Evolutionary conservation across 1,284 basidiomycete species (phyloP), one percentile per base, ranked within the genome.

Genomic region (Apiotrichum porosum): DNA sequence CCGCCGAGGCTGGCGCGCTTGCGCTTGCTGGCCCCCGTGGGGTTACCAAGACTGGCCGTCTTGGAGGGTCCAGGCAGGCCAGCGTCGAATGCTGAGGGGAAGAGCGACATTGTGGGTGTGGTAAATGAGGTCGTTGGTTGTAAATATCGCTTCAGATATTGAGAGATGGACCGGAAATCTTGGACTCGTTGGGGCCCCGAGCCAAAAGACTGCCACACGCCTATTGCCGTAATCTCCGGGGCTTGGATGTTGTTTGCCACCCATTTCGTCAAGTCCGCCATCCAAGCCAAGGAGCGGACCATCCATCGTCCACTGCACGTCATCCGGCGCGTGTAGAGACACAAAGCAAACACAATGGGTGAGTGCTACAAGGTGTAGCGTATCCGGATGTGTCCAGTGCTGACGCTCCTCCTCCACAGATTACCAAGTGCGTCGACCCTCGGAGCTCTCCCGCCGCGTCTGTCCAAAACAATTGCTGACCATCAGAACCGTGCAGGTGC

Each of bases 401-500:
- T 38, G 35, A 49, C 23, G 30, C 17, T n/a, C 8, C n/a, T n/a
- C n/a, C n/a, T n/a, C n/a, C 38, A 23, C 52, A 72, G 70, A 72
- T 60, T 72, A 70, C 49, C 70, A 72, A 62, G 69, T 71, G 31
- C 42, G 60, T 28, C 26, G 8, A 12, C 26, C 26, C 26, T 6
- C 26, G 26, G n/a, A n/a, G n/a, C n/a, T n/a, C n/a, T n/a, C n/a
- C n/a, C n/a, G n/a, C n/a, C n/a, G n/a, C n/a, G n/a, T n/a, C n/a
- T n/a, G n/a, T n/a, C n/a, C n/a, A n/a, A n/a, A n/a, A n/a, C n/a
- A n/a, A n/a, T n/a, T n/a, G n/a, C n/a, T 19, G 14, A 14, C 14
- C 32, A 18, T 3, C 8, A 92, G 87, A 92, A 92, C 79, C 87
- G 89, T 71, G 90, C 92, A 44, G 91, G 91, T 42, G 92, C 88